Conservation (phyloP, 129 eudicot genomes). For the Glebionis coronaria region DNA sequence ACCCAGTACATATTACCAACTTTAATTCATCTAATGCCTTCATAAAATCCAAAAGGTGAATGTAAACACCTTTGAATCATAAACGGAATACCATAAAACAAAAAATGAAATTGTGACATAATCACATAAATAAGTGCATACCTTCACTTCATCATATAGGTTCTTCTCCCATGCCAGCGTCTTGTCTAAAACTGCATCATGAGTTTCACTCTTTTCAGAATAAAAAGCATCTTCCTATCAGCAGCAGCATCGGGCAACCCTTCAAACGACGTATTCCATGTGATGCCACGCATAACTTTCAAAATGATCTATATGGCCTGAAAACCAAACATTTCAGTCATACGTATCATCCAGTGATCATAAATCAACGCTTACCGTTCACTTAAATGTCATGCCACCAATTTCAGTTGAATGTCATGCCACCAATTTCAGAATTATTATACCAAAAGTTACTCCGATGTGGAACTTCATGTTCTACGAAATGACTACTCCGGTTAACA, state of each 20-base stretch:
- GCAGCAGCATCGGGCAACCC: slow-evolving; percentile 64
- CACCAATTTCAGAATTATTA: too few species aligned
- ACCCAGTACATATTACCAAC: too few species aligned
- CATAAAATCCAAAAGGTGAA: too few species aligned
- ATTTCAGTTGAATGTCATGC: too few species aligned
- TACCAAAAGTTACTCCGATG: too few species aligned
- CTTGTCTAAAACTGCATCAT: slow-evolving; percentile 94
- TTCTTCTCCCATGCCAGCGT: slow-evolving; percentile 99
- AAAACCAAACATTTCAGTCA: slow-evolving; percentile 21
- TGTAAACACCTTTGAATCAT: too few species aligned
- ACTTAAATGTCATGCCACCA: background rate
- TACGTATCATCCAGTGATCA: background rate
- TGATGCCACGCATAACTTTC: slow-evolving; percentile 92
- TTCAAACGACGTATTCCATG: slow-evolving; percentile 92
- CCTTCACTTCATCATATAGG: slow-evolving; percentile 97
- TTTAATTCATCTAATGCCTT: too few species aligned
- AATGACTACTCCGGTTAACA: too few species aligned
- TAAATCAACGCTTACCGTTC: background rate
- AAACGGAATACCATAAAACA: too few species aligned
- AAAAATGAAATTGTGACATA: background rate
- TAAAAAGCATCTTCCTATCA: slow-evolving; percentile 76
- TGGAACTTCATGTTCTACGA: too few species aligned
- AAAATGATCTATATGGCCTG: slow-evolving; percentile 92
- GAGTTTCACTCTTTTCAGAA: slow-evolving; percentile 94
- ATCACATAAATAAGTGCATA: slow-evolving; percentile 28